These are phyloP conservation scores for Edaphochlamys debaryana DNA, from an alignment of 139 green algal genomes.

Conservation along the genomic window DNA sequence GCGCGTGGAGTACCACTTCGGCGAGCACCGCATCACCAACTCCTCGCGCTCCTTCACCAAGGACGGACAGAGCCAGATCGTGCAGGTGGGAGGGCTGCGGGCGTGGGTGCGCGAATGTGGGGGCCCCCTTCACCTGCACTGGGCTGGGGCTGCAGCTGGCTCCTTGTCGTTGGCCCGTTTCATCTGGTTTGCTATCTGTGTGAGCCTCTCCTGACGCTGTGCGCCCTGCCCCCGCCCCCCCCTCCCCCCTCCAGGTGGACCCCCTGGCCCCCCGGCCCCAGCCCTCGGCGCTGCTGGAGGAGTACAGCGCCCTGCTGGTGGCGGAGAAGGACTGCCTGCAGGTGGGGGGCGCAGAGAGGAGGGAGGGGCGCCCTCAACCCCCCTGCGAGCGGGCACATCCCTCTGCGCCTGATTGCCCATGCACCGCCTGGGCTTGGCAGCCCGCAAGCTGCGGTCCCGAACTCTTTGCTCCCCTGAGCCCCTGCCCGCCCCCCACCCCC, in stretches of 20 bases:
- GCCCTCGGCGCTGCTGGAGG: conserved; percentile 68
- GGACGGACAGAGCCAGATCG: conserved; percentile 73
- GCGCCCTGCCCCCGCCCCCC: no score
- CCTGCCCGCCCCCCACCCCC: not conserved
- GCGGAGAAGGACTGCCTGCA: conserved; percentile 81
- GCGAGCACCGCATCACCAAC: conserved; percentile 61
- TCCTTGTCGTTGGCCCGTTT: no score
- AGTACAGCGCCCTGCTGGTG: conserved; percentile 75
- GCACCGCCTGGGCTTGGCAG: no score
- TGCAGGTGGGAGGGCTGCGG: conserved; percentile 51
- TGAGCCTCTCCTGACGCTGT: no score
- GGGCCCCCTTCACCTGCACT: no score
- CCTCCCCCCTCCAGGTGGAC: conserved; percentile 61
- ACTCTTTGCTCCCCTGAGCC: no score
- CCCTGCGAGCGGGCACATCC: no score
- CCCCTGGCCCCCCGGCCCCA: conserved; percentile 64
- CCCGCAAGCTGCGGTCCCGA: no score
- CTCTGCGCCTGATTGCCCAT: no score
- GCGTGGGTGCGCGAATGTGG: not conserved
- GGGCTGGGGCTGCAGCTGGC: no score
- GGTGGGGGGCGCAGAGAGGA: conserved; percentile 2
- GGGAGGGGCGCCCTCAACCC: not conserved
- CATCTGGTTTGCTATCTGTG: no score
- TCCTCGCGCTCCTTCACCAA: conserved; percentile 71
- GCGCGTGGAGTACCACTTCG: conserved; percentile 76